Conservation (phyloP, 2,329 filamentous ascomycete species). For the Akanthomyces muscarius region DNA sequence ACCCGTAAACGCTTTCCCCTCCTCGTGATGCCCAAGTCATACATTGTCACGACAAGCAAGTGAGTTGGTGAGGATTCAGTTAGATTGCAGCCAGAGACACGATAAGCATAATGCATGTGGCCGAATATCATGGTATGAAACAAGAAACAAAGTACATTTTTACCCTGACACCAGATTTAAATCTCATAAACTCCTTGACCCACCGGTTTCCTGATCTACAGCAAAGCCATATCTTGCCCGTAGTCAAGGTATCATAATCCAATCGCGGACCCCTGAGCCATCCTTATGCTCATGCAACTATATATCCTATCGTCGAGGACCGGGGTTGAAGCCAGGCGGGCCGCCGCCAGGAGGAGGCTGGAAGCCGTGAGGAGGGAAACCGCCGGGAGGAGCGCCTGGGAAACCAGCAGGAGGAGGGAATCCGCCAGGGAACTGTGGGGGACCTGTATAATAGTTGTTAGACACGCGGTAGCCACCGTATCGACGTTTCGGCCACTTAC, state of each 20-base stretch:
- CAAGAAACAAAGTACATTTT: slow-evolving; percentile 18
- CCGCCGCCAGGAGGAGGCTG: slow-evolving; percentile 48
- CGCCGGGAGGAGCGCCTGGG: slow-evolving; percentile 33
- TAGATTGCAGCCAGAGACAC: not conserved
- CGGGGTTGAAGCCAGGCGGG: slow-evolving; percentile 72
- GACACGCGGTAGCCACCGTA: slow-evolving; percentile 20
- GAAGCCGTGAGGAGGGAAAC: slow-evolving; percentile 50
- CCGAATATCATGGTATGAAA: not conserved
- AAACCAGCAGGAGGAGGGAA: slow-evolving; percentile 46
- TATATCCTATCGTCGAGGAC: slow-evolving; percentile 53
- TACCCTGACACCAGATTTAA: slow-evolving; percentile 17
- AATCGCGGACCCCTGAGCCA: slow-evolving; percentile 23
- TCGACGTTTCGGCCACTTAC: slow-evolving; percentile 38
- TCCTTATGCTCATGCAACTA: slow-evolving; percentile 24
- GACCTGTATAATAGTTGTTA: slow-evolving; percentile 35
- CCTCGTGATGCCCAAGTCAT: not conserved
- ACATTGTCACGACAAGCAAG: not conserved
- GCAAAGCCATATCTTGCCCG: slow-evolving; percentile 23
- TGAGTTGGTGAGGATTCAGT: too few relatives aligned
- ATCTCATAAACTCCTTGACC: slow-evolving; percentile 19
- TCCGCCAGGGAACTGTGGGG: slow-evolving; percentile 47
- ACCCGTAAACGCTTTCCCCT: not conserved
- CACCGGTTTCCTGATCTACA: slow-evolving; percentile 19
- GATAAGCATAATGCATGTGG: not conserved
- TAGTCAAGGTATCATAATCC: slow-evolving; percentile 25